Percentiles rank a stretch among this genome's conserved stretches.
Evolutionary conservation across 2,329 filamentous ascomycete species (phyloP).

Genomic region (Beauveria brongniartii): DNA sequence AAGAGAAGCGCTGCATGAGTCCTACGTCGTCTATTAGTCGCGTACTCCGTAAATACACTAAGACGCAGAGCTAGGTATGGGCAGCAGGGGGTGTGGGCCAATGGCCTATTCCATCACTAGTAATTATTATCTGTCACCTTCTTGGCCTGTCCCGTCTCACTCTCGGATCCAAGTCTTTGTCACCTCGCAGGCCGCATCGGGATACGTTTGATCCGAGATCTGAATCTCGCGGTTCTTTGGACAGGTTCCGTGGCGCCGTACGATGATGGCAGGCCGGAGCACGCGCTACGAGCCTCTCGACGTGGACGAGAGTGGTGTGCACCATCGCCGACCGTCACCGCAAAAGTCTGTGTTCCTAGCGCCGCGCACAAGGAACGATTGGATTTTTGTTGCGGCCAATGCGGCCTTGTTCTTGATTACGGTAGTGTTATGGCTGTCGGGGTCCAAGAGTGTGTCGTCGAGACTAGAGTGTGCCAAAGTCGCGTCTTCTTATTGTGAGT

Average conservation of each 20-base stretch:
- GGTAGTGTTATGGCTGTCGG: neutral
- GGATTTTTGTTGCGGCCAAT: neutral
- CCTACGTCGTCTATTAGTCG: neutral
- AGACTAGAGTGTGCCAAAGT: neutral
- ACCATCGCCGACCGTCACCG: neutral
- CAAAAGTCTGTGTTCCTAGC: neutral
- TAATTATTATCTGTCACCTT: neutral
- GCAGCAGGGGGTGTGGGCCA: slow-evolving; percentile 4
- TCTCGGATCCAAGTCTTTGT: neutral
- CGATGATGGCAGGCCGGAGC: neutral
- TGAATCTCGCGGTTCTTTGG: neutral
- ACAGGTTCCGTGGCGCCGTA: neutral
- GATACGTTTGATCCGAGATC: neutral
- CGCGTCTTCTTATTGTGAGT: slow-evolving; percentile 5
- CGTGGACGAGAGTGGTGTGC: neutral
- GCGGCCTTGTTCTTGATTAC: neutral
- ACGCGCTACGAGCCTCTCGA: slow-evolving; percentile 4
- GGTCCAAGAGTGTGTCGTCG: neutral
- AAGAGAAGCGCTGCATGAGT: neutral
- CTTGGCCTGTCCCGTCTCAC: neutral
- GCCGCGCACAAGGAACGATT: neutral
- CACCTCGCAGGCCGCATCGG: neutral
- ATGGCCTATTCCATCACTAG: neutral
- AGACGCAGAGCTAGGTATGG: neutral
- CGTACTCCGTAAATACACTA: neutral